Conservation (phyloP, 495 filamentous ascomycete genomes). For the Penicillium mononematosum region DNA sequence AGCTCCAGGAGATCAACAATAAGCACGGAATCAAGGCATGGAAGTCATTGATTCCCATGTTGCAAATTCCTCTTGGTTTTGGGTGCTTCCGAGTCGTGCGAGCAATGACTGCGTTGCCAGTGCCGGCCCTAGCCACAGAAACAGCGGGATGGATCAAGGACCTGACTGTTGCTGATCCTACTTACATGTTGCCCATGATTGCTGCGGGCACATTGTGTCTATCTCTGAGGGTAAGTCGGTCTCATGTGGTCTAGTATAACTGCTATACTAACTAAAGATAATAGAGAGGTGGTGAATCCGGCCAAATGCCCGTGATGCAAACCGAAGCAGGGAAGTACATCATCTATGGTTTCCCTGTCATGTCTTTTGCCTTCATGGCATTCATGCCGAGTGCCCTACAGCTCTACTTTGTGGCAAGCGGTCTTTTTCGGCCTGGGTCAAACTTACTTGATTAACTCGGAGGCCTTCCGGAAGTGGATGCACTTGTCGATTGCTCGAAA, state of each 20-base stretch:
- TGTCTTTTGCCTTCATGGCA: conserved; percentile 61
- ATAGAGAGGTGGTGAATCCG: conserved; percentile 56
- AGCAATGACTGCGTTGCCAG: conserved; percentile 73
- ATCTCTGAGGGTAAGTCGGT: conserved; percentile 56
- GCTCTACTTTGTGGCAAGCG: conserved; percentile 64
- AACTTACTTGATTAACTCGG: conserved; percentile 47
- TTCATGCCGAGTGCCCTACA: conserved; percentile 68
- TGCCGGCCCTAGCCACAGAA: conserved; percentile 70
- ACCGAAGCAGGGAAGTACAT: conserved; percentile 49
- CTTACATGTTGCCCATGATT: conserved; percentile 64
- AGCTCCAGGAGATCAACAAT: conserved; percentile 50
- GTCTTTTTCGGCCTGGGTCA: conserved; percentile 57
- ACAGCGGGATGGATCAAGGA: conserved; percentile 76
- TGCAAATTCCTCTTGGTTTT: conserved; percentile 70
- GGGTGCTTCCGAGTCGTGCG: conserved; percentile 76
- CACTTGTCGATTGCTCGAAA: conserved; percentile 25
- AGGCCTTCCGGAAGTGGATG: conserved; percentile 26
- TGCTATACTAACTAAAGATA: background rate
- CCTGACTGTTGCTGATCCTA: conserved; percentile 75
- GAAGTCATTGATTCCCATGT: conserved; percentile 56
- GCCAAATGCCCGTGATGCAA: conserved; percentile 29
- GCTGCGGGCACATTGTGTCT: conserved; percentile 50
- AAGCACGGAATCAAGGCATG: conserved; percentile 52
- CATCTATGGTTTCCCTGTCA: conserved; percentile 54
- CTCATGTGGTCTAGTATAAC: background rate